Evolutionary conservation across 441 rosid genomes (phyloP), one percentile per base, ranked within the genome.

Genomic region (Erysimum pusillum): DNA sequence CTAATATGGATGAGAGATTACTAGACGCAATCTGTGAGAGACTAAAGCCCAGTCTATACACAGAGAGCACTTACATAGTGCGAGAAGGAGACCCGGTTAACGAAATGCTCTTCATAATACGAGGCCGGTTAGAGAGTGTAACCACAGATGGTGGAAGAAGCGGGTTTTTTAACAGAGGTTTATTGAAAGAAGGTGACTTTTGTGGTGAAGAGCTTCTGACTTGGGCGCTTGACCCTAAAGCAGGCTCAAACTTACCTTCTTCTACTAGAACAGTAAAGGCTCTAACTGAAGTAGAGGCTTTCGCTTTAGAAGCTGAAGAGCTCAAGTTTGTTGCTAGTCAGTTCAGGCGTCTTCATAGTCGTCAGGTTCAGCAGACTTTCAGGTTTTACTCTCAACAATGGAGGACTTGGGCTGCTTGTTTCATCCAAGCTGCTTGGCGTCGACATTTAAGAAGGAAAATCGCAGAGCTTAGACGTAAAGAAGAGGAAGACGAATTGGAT

Each of bases 31-130:
- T 92, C 36, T 94, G 98, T 9, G 98, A 94, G 83, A 84, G 98
- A 63, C 74, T 94, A 64, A 94, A 92, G 73, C 98, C 97, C 22
- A 92, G 90, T 84, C 75, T 94, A 63, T 92, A 85, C 85, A 92
- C 98, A 17, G 93, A 92, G 28, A 71, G 80, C 4, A 94, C 98
- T 11, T 87, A 82, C 79, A 88, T 92, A 5, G 97, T 91, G 46
- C 88, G 98, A n/a, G 97, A 94, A 86, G 98, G 94, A 32, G 98
- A 94, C 49, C 98, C 98, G 1, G 98, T 94, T 4, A 85, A 91
- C 60, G 96, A 92, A 80, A 94, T 94, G 98, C 84, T 92, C 15
- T 94, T 92, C 85, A 90, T 94, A 38, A 94, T 94, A 39, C 90
- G 96, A 3, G 98, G 98, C 8, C 81, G 94, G 63, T 81, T 92